These are phyloP conservation scores for Solanum boliviense DNA, from an alignment of 257 asterid species.

Conservation along the genomic window DNA sequence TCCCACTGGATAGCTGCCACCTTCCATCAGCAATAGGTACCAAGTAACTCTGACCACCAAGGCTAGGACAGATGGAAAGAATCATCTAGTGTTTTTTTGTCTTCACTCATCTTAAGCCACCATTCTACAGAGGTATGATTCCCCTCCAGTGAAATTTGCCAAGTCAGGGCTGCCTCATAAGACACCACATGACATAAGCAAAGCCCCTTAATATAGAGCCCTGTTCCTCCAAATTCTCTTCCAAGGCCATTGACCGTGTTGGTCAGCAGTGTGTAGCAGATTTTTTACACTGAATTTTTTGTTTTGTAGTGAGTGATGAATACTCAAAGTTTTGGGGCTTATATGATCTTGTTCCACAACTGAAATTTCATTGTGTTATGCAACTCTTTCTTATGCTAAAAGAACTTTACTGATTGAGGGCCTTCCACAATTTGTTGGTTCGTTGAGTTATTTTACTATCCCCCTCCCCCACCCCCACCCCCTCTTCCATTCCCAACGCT, in stretches of 20 bases:
- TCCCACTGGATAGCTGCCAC: neutral
- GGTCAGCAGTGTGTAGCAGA: neutral
- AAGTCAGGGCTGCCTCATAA: neutral
- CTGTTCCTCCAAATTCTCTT: neutral
- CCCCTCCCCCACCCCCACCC: neutral
- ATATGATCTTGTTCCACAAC: neutral
- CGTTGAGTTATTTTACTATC: neutral
- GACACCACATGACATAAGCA: neutral
- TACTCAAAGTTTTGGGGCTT: neutral
- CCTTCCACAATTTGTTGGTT: neutral
- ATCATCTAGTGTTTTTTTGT: too few relatives aligned
- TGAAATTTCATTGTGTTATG: neutral
- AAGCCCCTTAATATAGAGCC: neutral
- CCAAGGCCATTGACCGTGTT: neutral
- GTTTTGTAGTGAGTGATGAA: neutral
- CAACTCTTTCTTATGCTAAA: neutral
- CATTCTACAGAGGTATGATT: neutral
- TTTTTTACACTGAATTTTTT: neutral
- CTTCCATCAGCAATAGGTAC: neutral
- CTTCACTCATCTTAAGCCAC: neutral
- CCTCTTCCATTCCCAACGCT: neutral
- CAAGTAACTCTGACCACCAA: too few relatives aligned
- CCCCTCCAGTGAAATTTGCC: neutral
- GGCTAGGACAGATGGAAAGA: too few relatives aligned
- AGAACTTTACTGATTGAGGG: neutral